phyloP scores from a whole-genome alignment of 139 green algal species.

The Chlorella ohadii region DNA sequence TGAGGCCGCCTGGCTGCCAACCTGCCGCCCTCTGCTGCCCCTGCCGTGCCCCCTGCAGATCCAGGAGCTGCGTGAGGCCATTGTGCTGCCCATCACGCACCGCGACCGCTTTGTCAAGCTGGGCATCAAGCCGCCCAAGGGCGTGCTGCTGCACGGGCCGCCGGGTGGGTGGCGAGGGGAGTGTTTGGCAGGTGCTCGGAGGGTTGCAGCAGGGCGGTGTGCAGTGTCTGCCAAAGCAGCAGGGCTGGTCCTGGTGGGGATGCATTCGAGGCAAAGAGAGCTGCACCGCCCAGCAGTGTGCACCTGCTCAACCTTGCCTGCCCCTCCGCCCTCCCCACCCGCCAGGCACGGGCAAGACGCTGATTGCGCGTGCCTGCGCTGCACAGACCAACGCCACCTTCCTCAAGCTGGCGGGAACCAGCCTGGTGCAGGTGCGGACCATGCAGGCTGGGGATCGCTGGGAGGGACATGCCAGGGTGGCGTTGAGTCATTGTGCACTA shows the following conservation, averaged over 20 bases:
- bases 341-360: constrained; percentile 94
- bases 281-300: no score
- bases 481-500: no score
- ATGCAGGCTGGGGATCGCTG: no score
- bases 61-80: constrained; percentile 97
- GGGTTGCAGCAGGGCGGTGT: no score
- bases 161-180: constrained; percentile 36
- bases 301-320: no score
- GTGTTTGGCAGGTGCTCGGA: no score
- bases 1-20: no score
- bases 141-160: constrained; percentile 90
- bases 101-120: constrained; percentile 92
- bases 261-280: no score
- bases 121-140: constrained; percentile 97
- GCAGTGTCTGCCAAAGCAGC: no score
- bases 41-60: constrained; percentile 74
- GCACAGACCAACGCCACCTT: constrained; percentile 99
- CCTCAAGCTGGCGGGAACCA: constrained; percentile 97
- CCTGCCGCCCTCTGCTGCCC: no score
- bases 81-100: constrained; percentile 99
- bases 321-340: background rate
- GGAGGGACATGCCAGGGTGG: no score
- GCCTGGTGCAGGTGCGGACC: constrained; percentile 73
- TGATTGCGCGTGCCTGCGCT: constrained; percentile 93
- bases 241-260: no score